Conservation (phyloP, 176 grass and related monocot genomes). For the Zea mays region DNA sequence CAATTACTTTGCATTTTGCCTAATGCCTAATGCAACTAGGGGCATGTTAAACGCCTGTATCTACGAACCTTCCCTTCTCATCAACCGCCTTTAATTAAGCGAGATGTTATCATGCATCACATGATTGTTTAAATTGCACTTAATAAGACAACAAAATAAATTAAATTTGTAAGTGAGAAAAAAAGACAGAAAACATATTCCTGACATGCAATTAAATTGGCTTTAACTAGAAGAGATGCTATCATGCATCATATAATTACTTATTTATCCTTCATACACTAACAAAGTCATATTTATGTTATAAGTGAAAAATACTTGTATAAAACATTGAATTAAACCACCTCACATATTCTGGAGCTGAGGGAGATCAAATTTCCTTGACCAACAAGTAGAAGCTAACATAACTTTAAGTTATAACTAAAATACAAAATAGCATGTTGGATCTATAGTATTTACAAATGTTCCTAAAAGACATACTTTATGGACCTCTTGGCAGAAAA, state of each 20-base stretch:
- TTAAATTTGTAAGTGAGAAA: conserved; percentile 1
- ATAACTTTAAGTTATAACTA: conserved; percentile 25
- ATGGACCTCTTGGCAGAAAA: not conserved
- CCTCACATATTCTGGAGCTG: not conserved
- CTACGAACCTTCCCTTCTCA: not conserved
- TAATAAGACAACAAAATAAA: conserved; percentile 11
- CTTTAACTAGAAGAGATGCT: not conserved
- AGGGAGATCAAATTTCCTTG: conserved; percentile 2
- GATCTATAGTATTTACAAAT: not conserved
- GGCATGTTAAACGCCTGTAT: not conserved
- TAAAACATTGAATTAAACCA: conserved; percentile 8
- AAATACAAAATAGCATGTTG: not conserved
- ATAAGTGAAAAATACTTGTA: not conserved
- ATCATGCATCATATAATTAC: conserved; percentile 1
- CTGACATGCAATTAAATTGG: not conserved
- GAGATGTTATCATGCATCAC: not conserved
- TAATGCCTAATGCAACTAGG: not conserved
- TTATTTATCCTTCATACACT: conserved; percentile 1
- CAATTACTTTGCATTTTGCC: not conserved
- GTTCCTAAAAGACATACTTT: conserved; percentile 17
- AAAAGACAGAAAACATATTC: not conserved
- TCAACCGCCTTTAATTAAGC: not conserved
- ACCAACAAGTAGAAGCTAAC: conserved; percentile 22
- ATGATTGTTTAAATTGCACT: conserved; percentile 6
- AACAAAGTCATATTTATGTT: conserved; percentile 15